These are phyloP conservation scores for Wallacemonas sp. DNA, from an alignment of 208 protist genomes.

Conservation along the genomic window DNA sequence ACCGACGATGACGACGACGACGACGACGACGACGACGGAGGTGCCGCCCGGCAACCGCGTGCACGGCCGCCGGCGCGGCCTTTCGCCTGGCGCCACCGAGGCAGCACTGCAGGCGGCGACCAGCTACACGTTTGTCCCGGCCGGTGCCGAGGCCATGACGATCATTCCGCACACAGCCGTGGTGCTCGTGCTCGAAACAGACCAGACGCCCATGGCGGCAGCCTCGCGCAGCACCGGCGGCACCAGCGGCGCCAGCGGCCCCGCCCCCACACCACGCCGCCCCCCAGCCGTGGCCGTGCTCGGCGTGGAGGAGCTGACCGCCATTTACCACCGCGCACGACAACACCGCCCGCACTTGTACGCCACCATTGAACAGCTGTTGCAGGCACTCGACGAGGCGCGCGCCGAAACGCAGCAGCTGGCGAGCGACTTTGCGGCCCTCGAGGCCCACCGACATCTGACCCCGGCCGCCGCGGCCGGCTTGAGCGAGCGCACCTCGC, in stretches of 20 bases:
- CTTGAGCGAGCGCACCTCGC: neutral
- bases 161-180: slow-evolving; percentile 40
- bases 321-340: slow-evolving; percentile 21
- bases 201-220: neutral
- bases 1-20: too few species aligned
- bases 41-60: neutral
- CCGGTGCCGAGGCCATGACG: slow-evolving; percentile 20
- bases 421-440: neutral
- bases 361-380: slow-evolving; percentile 26
- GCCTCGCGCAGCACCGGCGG: neutral
- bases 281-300: slow-evolving; percentile 31
- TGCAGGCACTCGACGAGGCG: slow-evolving; percentile 12
- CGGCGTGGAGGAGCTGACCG: slow-evolving; percentile 34
- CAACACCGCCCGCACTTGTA: slow-evolving; percentile 45
- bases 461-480: neutral
- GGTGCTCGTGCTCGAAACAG: slow-evolving; percentile 13
- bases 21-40: neutral
- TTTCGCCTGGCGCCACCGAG: slow-evolving; percentile 7
- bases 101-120: slow-evolving; percentile 1
- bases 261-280: neutral
- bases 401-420: slow-evolving; percentile 6
- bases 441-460: neutral
- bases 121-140: slow-evolving; percentile 34
- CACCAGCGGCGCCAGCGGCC: neutral
- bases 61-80: neutral